Base-by-base conservation (phyloP, 768 basidiomycete species). In the Neoboletus brunneissimus region DNA sequence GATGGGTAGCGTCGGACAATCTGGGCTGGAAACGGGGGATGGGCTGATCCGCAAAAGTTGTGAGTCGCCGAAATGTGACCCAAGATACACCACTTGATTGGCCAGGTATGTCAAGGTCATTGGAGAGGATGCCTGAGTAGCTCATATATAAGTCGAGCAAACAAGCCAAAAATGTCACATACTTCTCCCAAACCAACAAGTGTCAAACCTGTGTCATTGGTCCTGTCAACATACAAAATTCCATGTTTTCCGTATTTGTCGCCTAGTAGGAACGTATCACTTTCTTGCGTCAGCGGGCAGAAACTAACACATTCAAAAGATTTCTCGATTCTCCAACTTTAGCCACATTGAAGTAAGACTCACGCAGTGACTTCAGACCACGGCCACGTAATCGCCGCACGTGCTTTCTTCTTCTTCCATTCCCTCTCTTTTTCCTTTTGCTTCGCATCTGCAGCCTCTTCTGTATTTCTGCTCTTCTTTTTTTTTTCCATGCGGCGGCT, bases 11-110 rank as follows among this genome's bases (percentile, higher is more conserved):
- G 82, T 83, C 1, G 77, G 77, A 4, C 63, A 51, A 16, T 75
- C 72, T 11, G 73, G 59, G 13, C 71, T 67, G 9, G 78, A 75
- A n/a, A 75, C 58, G 0, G 86, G 80, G 10, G 74, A 59, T 0
- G 71, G 51, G 32, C 70, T 80, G 53, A 96, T 80, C 49, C 80
- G 78, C 2, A 94, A 63, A 11, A 95, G 72, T 60, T 93, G 89
- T 1, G 91, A 88, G 67, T 94, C 86, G 18, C 91, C 91, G 16
- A 81, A 75, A 61, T 92, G 88, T 7, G 93, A 94, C 18, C 92
- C 90, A 22, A 94, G 75, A 64, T 86, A 96, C 9, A 94, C 59
- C 10, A 81, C 72, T 67, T 90, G 86, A 46, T 82, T 79, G 6
- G 84, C 77, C 13, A 97, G 77, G 62, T 92, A 87, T 1, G 88